Evolutionary conservation across 169 alveolate genomes (phyloP), one percentile per base, ranked within the genome.

Genomic region (Eimeria nieschulzi): DNA sequence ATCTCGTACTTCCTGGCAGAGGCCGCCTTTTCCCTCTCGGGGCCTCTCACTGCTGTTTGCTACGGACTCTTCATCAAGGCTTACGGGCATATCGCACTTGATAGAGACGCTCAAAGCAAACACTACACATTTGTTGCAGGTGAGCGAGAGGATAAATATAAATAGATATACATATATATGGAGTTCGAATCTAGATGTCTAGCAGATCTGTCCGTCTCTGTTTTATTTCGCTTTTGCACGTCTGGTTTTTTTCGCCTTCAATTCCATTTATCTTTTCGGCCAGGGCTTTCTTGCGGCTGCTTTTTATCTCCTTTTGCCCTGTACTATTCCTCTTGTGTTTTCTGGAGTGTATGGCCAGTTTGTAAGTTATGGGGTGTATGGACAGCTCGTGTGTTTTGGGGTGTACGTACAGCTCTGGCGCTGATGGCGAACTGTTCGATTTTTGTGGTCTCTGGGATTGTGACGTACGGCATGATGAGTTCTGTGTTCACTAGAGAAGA

Each of bases 1-100:
- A 88, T 96, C 54, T 79, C 95, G 54, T 97, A 93, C 91, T 97
- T 97, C 83, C 63, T 96, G 7, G 94, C 98, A 13, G 98, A 97
- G 80, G 95, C 92, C 88, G 90, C 85, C 78, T 88, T 96, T 85
- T 92, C 95, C 66, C 90, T 95, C 51, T 95, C 97, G 3, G 98
- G 98, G 0, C 98, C 98, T 8, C 94, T 97, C n/a, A 92, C 97
- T 7, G 96, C 96, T 9, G 98, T 97, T 19, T 95, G 97, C 91
- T 97, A 96, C 88, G 98, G 98, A 5, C 83, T 97, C 54, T 96
- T 95, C 90, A 94, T 96, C 78, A 95, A 96, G 91, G 97, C 97
- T 5, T 95, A 95, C 82, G 98, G 98, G 13, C 94, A 95, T 59
- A 94, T 96, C 10, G 97, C 97, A 0, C 92, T 96, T 46, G 98